Evolutionary conservation across 2,329 filamentous ascomycete genomes (phyloP).

Genomic region (Cadophora malorum): DNA sequence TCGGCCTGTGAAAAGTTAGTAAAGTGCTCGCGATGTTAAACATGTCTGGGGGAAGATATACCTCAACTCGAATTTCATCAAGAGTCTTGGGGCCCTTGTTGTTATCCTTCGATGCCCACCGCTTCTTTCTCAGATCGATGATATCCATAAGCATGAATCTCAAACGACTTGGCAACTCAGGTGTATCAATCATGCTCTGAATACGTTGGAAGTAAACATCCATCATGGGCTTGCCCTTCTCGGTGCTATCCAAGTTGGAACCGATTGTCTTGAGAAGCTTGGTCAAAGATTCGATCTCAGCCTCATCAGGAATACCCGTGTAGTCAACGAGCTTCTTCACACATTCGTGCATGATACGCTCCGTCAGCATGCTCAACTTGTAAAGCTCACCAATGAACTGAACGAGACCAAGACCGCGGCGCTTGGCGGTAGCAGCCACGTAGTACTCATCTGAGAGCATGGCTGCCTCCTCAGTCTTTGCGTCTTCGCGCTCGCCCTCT

Average conservation of each 20-base stretch:
- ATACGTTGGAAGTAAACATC: constrained; percentile 94
- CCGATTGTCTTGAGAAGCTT: constrained; percentile 94
- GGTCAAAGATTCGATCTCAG: constrained; percentile 93
- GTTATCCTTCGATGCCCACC: constrained; percentile 86
- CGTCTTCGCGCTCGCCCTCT: constrained; percentile 64
- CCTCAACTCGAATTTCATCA: constrained; percentile 84
- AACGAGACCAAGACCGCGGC: constrained; percentile 94
- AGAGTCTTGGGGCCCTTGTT: constrained; percentile 98
- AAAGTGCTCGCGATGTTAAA: constrained; percentile 1
- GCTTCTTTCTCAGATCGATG: constrained; percentile 77
- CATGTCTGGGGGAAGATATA: constrained; percentile 48
- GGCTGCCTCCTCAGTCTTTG: constrained; percentile 71
- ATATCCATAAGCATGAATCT: constrained; percentile 98
- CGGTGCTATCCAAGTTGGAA: constrained; percentile 80
- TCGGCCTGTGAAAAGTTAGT: constrained; percentile 58
- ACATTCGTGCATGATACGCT: constrained; percentile 99
- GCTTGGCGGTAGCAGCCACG: constrained; percentile 88
- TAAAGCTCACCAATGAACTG: constrained; percentile 99
- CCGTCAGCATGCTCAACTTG: constrained; percentile 98
- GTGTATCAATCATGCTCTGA: constrained; percentile 78
- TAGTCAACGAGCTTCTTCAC: constrained; percentile 97
- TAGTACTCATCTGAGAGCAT: constrained; percentile 98
- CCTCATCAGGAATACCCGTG: constrained; percentile 89
- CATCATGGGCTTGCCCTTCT: constrained; percentile 87
- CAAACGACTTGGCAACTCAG: constrained; percentile 83